Conservation (phyloP, 2,329 filamentous ascomycete genomes). For the Pseudogymnoascus sp. region DNA sequence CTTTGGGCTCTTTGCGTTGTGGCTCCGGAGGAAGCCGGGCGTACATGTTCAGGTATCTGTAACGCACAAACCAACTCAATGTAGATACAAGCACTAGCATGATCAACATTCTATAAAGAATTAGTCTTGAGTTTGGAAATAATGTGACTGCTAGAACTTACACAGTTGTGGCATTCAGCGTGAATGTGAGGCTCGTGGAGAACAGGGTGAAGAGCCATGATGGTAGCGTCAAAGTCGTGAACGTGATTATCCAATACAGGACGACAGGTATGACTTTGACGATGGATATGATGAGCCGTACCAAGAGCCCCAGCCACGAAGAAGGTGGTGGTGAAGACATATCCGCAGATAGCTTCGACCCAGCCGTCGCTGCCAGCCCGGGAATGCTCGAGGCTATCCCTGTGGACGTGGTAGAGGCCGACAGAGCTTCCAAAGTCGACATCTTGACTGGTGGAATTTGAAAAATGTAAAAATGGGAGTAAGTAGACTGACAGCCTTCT, state of each 20-base stretch:
- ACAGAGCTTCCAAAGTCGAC: constrained; percentile 7
- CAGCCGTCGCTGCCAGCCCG: background rate
- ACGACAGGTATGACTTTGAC: constrained; percentile 51
- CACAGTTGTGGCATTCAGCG: constrained; percentile 97
- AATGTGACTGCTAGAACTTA: constrained; percentile 38
- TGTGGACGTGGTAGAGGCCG: background rate
- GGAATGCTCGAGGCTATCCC: background rate
- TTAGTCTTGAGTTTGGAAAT: constrained; percentile 15
- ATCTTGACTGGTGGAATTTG: background rate
- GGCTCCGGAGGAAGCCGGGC: constrained; percentile 87
- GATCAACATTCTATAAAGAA: constrained; percentile 59
- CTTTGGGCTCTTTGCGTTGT: constrained; percentile 88
- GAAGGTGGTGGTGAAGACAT: constrained; percentile 1
- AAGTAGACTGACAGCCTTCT: constrained; percentile 1
- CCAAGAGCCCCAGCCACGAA: constrained; percentile 53
- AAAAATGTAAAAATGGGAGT: background rate
- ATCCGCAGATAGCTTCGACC: background rate
- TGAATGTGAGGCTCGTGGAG: constrained; percentile 90
- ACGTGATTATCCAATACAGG: constrained; percentile 73
- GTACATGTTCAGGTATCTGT: constrained; percentile 96
- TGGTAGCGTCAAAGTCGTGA: constrained; percentile 81
- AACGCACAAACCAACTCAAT: constrained; percentile 87
- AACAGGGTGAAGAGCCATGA: constrained; percentile 84
- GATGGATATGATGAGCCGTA: constrained; percentile 46
- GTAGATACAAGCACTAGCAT: constrained; percentile 71